Evolutionary conservation across 495 filamentous ascomycete species (phyloP), one percentile per base, ranked within the genome.

Genomic region (Penicillium cosmopolitanum): DNA sequence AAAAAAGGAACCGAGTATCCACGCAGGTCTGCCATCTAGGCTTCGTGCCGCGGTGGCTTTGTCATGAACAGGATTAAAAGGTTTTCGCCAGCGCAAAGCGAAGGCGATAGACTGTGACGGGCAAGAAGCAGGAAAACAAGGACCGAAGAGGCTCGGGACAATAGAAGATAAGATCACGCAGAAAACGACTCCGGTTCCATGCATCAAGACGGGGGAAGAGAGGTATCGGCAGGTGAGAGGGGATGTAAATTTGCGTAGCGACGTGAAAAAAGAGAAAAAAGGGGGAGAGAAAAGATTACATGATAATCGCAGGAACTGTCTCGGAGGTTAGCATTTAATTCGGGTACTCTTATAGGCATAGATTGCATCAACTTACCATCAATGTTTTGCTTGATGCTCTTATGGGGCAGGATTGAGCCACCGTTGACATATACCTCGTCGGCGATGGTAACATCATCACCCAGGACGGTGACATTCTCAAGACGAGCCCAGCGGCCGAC

Each of bases 361-460:
- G 50, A 75, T 84, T 80, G 46, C 18, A n/a, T 6, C 23, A 28
- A 48, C 46, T 9, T 77, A 91, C 88, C 80, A 81, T 99, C 95
- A 72, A 99, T 91, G 76, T 99, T 99, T 65, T 85, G 80, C 84
- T 99, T 99, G 84, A 99, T 98, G 73, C 88, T 94, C 89, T 99
- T 99, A 79, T 99, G 95, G 19, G 95, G 95, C 66, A 99, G 79
- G 60, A 99, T 87, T 62, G 91, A 94, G 56, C 96, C 95, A 65
- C 95, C 95, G 77, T 99, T 99, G 72, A 98, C 96, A 74, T 99
- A 98, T 42, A 99, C 89, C 77, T 99, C 95, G 71, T 99, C 95
- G 51, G 90, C 93, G 73, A 99, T 96, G 55, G 92, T 97, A n/a
- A 99, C 95, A 74, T 99, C 95, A 75, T 99, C 96, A 63, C 95